A percentile compares a stretch with the other conserved stretches of the same genome.
Evolutionary conservation across 2,329 filamentous ascomycete genomes (phyloP).

Genomic region (Botrytis elliptica): DNA sequence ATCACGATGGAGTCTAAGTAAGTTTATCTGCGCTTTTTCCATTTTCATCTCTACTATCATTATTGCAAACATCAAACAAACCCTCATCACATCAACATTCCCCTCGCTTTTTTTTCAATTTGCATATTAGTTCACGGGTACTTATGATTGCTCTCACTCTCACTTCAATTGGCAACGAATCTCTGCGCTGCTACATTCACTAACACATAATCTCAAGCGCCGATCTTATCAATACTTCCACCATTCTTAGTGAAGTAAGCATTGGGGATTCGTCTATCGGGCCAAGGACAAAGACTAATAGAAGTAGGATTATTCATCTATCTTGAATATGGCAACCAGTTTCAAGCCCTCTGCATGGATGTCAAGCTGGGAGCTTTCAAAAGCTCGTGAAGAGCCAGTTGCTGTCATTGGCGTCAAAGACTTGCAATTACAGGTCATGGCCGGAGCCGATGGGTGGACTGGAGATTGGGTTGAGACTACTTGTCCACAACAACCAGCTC

Average conservation of each 20-base stretch:
- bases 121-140: neutral
- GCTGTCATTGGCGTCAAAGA: constrained; percentile 13
- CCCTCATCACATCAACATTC: neutral
- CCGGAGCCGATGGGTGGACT: constrained; percentile 62
- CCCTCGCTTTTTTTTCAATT: neutral
- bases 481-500: constrained; percentile 57
- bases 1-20: constrained; percentile 6
- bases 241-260: neutral
- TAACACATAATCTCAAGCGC: neutral
- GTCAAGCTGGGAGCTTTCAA: neutral
- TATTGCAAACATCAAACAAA: neutral
- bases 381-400: neutral
- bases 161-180: neutral
- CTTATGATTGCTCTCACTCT: neutral
- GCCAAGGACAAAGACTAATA: neutral
- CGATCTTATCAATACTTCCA: neutral
- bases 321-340: neutral
- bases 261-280: neutral
- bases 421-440: neutral
- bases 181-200: neutral
- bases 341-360: neutral
- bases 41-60: neutral
- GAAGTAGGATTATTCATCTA: neutral
- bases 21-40: neutral
- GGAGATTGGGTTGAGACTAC: constrained; percentile 41